Evolutionary conservation across 108 stramenopile species (phyloP).

Genomic region (Fragilaria crotonensis): DNA sequence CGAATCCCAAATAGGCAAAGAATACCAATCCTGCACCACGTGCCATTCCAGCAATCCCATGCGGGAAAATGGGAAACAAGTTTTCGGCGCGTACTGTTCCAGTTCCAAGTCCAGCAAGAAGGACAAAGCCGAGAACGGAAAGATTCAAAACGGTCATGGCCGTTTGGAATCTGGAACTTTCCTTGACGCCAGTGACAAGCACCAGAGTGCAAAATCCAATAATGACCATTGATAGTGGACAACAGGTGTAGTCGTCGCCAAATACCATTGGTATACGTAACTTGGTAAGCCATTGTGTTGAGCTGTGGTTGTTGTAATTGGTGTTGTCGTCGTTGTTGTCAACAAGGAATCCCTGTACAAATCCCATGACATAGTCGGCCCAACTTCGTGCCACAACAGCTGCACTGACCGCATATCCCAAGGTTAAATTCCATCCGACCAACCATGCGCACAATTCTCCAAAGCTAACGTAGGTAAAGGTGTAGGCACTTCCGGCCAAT

Average conservation of each 20-base stretch:
- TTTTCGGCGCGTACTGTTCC: conserved; percentile 27
- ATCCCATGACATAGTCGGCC: conserved; percentile 38
- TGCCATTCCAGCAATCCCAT: conserved; percentile 32
- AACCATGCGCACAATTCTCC: conserved; percentile 51
- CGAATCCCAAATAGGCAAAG: conserved; percentile 42
- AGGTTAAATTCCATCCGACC: conserved; percentile 53
- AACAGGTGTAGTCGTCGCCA: conserved; percentile 20
- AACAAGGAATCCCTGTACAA: conserved; percentile 14
- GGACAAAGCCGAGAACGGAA: conserved; percentile 27
- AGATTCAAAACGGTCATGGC: conserved; percentile 47
- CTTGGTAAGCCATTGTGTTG: conserved; percentile 11
- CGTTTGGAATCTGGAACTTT: conserved; percentile 41
- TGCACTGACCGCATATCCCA: conserved; percentile 46
- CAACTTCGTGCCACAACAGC: conserved; percentile 46
- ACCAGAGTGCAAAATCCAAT: conserved; percentile 33
- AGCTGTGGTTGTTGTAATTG: neutral
- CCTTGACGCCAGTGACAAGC: conserved; percentile 40
- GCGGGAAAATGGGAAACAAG: conserved; percentile 32
- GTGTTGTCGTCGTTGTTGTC: neutral
- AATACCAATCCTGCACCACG: conserved; percentile 41
- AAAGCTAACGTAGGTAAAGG: conserved; percentile 47
- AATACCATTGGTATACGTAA: conserved; percentile 9
- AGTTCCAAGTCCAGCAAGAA: conserved; percentile 26
- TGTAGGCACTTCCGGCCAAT: conserved; percentile 49
- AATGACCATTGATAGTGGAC: conserved; percentile 38